phyloP scores from a whole-genome alignment of 768 basidiomycete species.

The Sistotremastrum niveocremeum region DNA sequence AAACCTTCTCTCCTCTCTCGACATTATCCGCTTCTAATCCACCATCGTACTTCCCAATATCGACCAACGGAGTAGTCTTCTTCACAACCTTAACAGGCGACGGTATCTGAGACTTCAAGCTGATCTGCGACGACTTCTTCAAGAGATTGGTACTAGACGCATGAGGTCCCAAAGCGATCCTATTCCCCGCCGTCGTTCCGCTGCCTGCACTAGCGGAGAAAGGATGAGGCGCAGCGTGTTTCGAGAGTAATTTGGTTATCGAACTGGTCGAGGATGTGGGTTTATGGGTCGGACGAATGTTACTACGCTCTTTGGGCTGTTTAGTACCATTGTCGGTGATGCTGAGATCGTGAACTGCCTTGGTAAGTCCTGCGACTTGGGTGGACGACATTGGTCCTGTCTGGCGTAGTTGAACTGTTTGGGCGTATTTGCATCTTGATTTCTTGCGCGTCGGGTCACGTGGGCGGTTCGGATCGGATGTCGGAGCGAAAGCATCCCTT shows the following conservation, averaged over 20 bases:
- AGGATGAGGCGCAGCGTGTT: constrained; percentile 57
- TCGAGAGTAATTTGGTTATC: constrained; percentile 51
- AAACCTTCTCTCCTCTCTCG: constrained; percentile 58
- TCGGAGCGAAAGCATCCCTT: too few species aligned
- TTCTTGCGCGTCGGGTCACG: too few species aligned
- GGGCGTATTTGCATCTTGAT: too few species aligned
- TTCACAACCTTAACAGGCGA: constrained; percentile 9
- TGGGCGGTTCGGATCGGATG: too few species aligned
- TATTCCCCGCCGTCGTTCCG: constrained; percentile 3
- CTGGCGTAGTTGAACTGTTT: too few species aligned
- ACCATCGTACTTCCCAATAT: constrained; percentile 92
- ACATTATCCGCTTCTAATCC: constrained; percentile 86
- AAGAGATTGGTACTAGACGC: constrained; percentile 20
- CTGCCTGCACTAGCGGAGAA: constrained; percentile 17
- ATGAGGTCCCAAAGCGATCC: constrained; percentile 7
- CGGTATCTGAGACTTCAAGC: constrained; percentile 9
- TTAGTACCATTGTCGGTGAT: too few species aligned
- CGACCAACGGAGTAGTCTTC: constrained; percentile 21
- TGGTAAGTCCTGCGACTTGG: too few species aligned
- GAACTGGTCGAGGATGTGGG: constrained; percentile 2
- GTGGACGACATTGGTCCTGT: too few species aligned
- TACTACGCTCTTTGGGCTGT: too few species aligned
- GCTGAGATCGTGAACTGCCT: too few species aligned
- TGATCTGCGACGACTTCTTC: constrained; percentile 8
- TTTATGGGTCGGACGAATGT: constrained; percentile 1